Base-by-base conservation (phyloP, 441 rosid genomes). In the Adansonia grandidieri region DNA sequence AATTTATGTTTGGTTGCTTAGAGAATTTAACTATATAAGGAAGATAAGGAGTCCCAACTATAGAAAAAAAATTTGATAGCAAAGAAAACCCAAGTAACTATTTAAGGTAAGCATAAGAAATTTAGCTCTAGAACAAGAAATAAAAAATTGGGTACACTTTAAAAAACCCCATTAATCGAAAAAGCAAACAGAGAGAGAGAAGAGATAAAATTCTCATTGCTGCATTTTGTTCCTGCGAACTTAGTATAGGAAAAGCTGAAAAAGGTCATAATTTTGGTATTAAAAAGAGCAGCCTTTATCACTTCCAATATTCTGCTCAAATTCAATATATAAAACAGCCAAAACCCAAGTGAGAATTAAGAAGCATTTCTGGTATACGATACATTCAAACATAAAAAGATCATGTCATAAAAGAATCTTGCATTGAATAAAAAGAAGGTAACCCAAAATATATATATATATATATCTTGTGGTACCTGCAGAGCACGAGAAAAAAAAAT, bases 1-100 rank as follows among this genome's bases (percentile, higher is more conserved):
- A 64, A 64, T 1, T 64, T 63, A 1, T 37, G 79, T 66, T 76
- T 76, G 73, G 53, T 53, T 76, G 64, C 54, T 53, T 17, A 65
- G 65, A 76, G 48, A 76, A 53, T 40, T 65, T 65, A 47, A 66
- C 65, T 24, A 65, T 53, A 66, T 9, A 50, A 40, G 37, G 50
- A 76, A 53, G 9, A 66, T n/a, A 74, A 11, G 9, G 20, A 71
- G 15, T 71, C 10, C 53, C 32, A 68, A 48, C 19, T 20, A 1
- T 0, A 40, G 47, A 73, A 37, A n/a, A 40, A 19, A 1, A 7
- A 32, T 0, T 51, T 51, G 0, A 13, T 51, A 4, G 15, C 13
- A 51, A 13, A 50, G 56, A 50, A 51, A 37, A 37, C 62, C 72
- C 50, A 22, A 37, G 37, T 17, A 66, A 14, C 37, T 1, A 37